phyloP scores from a whole-genome alignment of 352 stramenopile species.

The Phytophthora pini region DNA sequence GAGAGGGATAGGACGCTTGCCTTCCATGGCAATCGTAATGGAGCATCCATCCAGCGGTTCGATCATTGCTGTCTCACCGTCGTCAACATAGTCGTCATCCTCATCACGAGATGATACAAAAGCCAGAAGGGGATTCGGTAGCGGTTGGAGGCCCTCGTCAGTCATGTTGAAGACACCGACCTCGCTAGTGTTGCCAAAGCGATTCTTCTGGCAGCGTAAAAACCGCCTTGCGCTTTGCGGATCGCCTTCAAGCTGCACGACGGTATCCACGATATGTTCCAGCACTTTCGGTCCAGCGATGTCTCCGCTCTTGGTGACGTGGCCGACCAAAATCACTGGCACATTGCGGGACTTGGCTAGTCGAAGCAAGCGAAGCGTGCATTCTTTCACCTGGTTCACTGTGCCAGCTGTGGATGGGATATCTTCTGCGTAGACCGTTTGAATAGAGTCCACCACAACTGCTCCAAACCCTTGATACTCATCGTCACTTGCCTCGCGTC shows the following conservation, averaged over 20 bases:
- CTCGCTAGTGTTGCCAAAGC: slow-evolving; percentile 96
- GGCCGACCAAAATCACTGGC: slow-evolving; percentile 95
- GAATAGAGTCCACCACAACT: slow-evolving; percentile 97
- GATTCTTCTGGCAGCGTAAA: slow-evolving; percentile 95
- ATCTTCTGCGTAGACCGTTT: slow-evolving; percentile 94
- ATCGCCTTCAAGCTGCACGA: slow-evolving; percentile 96
- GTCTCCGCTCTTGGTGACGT: slow-evolving; percentile 97
- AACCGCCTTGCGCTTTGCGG: slow-evolving; percentile 86
- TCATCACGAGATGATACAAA: slow-evolving; percentile 68
- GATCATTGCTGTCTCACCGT: slow-evolving; percentile 35
- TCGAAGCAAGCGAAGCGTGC: slow-evolving; percentile 92
- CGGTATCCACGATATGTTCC: slow-evolving; percentile 94
- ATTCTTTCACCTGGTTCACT: slow-evolving; percentile 96
- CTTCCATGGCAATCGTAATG: slow-evolving; percentile 94
- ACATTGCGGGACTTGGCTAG: slow-evolving; percentile 93
- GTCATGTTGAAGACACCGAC: slow-evolving; percentile 97
- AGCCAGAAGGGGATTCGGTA: slow-evolving; percentile 79
- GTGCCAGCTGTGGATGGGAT: slow-evolving; percentile 80
- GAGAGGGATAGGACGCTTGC: slow-evolving; percentile 92
- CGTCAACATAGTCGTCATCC: slow-evolving; percentile 33
- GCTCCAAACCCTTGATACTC: slow-evolving; percentile 49
- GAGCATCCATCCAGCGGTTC: slow-evolving; percentile 76
- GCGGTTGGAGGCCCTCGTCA: slow-evolving; percentile 76
- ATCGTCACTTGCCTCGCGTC: not conserved
- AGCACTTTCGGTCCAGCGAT: slow-evolving; percentile 95